Evolutionary conservation across 202 grass and related monocot genomes (phyloP).

Genomic region (Panicum virgatum): DNA sequence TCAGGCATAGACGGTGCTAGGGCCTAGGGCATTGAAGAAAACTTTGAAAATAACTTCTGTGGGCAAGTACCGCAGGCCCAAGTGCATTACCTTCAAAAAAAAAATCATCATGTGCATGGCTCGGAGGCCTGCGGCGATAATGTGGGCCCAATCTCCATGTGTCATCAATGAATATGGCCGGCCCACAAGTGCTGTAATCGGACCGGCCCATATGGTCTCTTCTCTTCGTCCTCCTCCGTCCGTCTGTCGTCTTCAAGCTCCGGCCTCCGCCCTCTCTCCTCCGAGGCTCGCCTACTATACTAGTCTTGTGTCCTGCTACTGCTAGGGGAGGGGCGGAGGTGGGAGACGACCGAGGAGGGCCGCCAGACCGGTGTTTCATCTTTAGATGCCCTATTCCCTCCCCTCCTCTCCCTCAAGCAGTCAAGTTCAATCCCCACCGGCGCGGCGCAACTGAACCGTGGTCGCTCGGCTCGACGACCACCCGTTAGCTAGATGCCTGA

Average conservation of each 20-base stretch:
- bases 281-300: not conserved
- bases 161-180: not conserved
- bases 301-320: not conserved
- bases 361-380: not conserved
- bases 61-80: too few relatives aligned
- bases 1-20: too few relatives aligned
- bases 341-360: not conserved
- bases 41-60: too few relatives aligned
- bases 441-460: not conserved
- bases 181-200: not conserved
- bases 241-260: not conserved
- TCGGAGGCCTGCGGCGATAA: too few relatives aligned
- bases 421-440: not conserved
- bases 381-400: not conserved
- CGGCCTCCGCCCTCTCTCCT: not conserved
- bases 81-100: too few relatives aligned
- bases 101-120: too few relatives aligned
- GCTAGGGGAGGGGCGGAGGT: not conserved
- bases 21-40: too few relatives aligned
- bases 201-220: not conserved
- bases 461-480: too few relatives aligned
- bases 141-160: not conserved
- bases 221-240: not conserved
- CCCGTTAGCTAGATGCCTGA: conserved; percentile 3
- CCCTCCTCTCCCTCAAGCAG: not conserved